Percentiles rank a stretch among this genome's conserved stretches.
phyloP scores from a whole-genome alignment of 192 early-diverging fungal species.

The Rhizoclosmatium sp. region DNA sequence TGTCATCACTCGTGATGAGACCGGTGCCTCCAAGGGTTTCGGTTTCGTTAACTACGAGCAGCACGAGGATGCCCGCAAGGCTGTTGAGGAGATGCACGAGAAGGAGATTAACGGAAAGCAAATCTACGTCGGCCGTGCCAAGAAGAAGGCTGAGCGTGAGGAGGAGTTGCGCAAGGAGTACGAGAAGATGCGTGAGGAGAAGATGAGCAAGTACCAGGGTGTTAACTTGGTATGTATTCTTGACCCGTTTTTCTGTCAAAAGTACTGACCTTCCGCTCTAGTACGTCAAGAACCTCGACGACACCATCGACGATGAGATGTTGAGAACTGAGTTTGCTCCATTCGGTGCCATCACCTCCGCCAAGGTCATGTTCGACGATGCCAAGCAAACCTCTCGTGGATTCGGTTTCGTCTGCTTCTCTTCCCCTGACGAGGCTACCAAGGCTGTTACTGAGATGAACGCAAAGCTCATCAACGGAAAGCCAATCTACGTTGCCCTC shows the following conservation, averaged over 20 bases:
- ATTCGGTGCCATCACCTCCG: constrained; percentile 95
- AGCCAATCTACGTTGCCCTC: constrained; percentile 98
- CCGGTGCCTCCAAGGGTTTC: constrained; percentile 89
- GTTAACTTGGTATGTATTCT: constrained; percentile 77
- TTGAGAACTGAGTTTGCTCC: constrained; percentile 95
- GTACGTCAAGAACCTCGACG: constrained; percentile 99
- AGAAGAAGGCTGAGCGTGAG: constrained; percentile 98
- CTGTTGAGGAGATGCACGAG: constrained; percentile 94
- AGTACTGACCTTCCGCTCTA: not conserved
- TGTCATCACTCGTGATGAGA: constrained; percentile 76
- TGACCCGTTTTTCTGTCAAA: not conserved
- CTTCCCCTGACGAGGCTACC: constrained; percentile 97
- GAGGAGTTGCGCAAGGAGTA: constrained; percentile 96
- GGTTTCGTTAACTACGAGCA: constrained; percentile 97
- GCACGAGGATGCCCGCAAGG: constrained; percentile 87
- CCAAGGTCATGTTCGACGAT: constrained; percentile 98
- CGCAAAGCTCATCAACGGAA: constrained; percentile 90
- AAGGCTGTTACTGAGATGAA: constrained; percentile 99
- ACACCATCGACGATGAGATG: constrained; percentile 94
- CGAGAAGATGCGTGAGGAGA: constrained; percentile 94
- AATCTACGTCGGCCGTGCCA: constrained; percentile 95
- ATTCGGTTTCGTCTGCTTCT: constrained; percentile 99
- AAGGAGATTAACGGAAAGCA: constrained; percentile 89
- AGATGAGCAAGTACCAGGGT: constrained; percentile 97
- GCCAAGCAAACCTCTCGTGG: constrained; percentile 79